Percentiles rank a stretch among this genome's conserved stretches.
Evolutionary conservation across 2,329 filamentous ascomycete species (phyloP).

Genomic region (Paecilomyces formosus): DNA sequence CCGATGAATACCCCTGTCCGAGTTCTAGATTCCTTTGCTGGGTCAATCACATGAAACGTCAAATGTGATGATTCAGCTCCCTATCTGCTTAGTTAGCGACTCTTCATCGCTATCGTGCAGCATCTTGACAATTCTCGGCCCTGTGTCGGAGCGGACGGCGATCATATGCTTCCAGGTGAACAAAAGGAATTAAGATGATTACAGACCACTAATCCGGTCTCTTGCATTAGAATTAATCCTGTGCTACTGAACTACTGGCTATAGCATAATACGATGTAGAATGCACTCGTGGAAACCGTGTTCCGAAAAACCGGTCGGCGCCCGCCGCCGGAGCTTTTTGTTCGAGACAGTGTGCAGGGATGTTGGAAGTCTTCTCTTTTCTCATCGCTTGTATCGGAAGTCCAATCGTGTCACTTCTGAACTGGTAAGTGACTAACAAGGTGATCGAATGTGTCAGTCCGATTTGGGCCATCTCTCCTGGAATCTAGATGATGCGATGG

Average conservation of each 20-base stretch:
- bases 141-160: no score
- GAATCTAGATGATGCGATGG: not conserved
- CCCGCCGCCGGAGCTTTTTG: not conserved
- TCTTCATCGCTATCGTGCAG: no score
- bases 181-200: not conserved
- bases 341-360: not conserved
- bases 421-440: not conserved
- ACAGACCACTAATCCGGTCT: not conserved
- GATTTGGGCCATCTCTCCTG: not conserved
- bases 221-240: not conserved
- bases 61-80: not conserved
- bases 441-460: not conserved
- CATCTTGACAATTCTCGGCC: no score
- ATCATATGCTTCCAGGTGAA: not conserved
- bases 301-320: not conserved
- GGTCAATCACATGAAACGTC: not conserved
- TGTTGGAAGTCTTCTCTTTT: not conserved
- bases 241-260: no score
- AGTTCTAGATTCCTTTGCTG: not conserved
- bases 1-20: not conserved
- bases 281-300: not conserved
- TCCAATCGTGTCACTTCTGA: not conserved
- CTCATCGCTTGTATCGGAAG: not conserved
- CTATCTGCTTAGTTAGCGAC: not conserved
- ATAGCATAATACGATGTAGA: no score